Evolutionary conservation across 2,329 filamentous ascomycete species (phyloP), one percentile per base, ranked within the genome.

Genomic region (Dissoconium aciculare): DNA sequence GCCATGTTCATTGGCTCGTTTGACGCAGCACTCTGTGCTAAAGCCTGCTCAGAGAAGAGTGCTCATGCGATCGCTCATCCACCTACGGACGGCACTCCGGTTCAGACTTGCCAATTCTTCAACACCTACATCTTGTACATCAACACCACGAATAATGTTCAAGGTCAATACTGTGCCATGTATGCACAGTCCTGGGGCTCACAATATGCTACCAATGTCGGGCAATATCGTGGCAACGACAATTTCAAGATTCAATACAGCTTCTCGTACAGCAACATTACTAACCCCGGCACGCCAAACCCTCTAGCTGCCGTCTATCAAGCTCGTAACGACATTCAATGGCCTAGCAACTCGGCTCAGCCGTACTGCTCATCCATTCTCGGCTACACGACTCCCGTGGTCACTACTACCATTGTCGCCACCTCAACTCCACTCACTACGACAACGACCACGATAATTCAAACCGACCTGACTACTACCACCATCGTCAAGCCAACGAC

Each of bases 91-190:
- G 39, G 37, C 11, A 21, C 6, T n/a, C n/a, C n/a, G n/a, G 28
- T 33, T 8, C 38, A 42, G 41, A 52, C 33, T 30, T 30, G 35
- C 39, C 29, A 34, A 36, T 42, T 44, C 41, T 42, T 44, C 28
- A 37, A 29, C 21, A 32, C 40, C 4, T 45, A 43, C 27, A 35
- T 40, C 14, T 33, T 53, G n/a, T 36, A 43, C 17, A 13, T 39
- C 11, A 29, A 27, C 15, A 37, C 42, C 16, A 34, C 40, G 14
- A 38, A 38, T 27, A 39, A 50, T 14, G 26, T 39, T 4, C 28
- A 32, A 17, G 16, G 35, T 26, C 10, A 36, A 37, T 16, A 30
- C 38, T 13, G 45, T 27, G 35, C 32, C 37, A 26, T 45, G 34
- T 45, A 45, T 30, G 39, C 27, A 12, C 33, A 44, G 26, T 31